A percentile compares a stretch with the other conserved stretches of the same genome.
Conservation (phyloP, 805 yeast species). For the Starmerella stellata region DNA sequence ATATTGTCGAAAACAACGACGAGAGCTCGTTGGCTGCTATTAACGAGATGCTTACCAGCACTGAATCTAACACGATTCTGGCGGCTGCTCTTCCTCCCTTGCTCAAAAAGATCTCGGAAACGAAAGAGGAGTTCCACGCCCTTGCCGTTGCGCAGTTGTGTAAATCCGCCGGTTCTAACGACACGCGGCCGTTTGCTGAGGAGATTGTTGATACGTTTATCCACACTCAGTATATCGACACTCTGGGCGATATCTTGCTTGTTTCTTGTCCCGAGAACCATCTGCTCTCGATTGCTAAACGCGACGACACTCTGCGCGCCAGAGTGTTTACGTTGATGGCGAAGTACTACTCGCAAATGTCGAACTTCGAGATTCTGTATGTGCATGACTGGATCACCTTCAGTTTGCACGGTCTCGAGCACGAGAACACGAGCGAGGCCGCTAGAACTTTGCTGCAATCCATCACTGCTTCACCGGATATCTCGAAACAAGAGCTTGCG, state of each 20-base stretch:
- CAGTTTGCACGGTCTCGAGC: slow-evolving; percentile 36
- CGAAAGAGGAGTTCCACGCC: slow-evolving; percentile 41
- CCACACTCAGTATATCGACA: slow-evolving; percentile 15
- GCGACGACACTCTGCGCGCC: slow-evolving; percentile 45
- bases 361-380: slow-evolving; percentile 34
- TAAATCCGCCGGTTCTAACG: slow-evolving; percentile 23
- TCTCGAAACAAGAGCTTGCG: slow-evolving; percentile 61
- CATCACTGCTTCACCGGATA: slow-evolving; percentile 37
- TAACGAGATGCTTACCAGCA: slow-evolving; percentile 68
- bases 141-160: slow-evolving; percentile 23
- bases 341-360: slow-evolving; percentile 39
- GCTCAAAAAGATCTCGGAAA: slow-evolving; percentile 30
- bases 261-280: slow-evolving; percentile 33
- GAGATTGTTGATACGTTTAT: slow-evolving; percentile 59
- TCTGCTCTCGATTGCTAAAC: slow-evolving; percentile 53
- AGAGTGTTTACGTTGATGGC: slow-evolving; percentile 42
- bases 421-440: slow-evolving; percentile 44
- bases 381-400: slow-evolving; percentile 57
- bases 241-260: slow-evolving; percentile 57
- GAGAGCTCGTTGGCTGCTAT: slow-evolving; percentile 64
- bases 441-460: slow-evolving; percentile 48
- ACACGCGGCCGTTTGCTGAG: slow-evolving; percentile 33
- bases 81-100: slow-evolving; percentile 80
- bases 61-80: slow-evolving; percentile 78
- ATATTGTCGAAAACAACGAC: slow-evolving; percentile 34